Evolutionary conservation across 805 yeast genomes (phyloP).

Genomic region (Jamesozyma piceae): DNA sequence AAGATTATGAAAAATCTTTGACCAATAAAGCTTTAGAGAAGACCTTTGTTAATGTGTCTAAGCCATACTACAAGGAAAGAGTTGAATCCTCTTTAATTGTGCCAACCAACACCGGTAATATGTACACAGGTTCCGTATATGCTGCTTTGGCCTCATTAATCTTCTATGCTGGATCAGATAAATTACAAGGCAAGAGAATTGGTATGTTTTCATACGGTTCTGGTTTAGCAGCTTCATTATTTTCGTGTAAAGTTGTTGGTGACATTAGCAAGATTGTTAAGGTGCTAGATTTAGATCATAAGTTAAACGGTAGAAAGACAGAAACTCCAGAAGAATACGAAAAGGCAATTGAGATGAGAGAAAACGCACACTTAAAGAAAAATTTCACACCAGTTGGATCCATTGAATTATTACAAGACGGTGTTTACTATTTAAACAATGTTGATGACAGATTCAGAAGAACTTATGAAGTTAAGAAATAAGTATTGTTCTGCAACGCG

Average conservation of each 20-base stretch:
- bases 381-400: constrained; percentile 71
- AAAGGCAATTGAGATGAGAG: constrained; percentile 75
- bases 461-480: constrained; percentile 60
- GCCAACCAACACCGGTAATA: constrained; percentile 96
- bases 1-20: constrained; percentile 69
- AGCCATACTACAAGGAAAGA: constrained; percentile 55
- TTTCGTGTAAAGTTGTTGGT: constrained; percentile 69
- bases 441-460: constrained; percentile 88
- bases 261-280: constrained; percentile 63
- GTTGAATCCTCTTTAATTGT: constrained; percentile 74
- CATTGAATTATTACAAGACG: constrained; percentile 58
- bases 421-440: constrained; percentile 74
- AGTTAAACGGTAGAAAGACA: constrained; percentile 51
- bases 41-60: constrained; percentile 68
- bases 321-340: constrained; percentile 76
- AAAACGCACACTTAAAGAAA: constrained; percentile 78
- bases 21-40: constrained; percentile 78
- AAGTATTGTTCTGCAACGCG: too few species aligned
- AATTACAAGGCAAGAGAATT: constrained; percentile 72
- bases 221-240: constrained; percentile 88
- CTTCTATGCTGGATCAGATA: constrained; percentile 62
- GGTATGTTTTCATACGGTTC: constrained; percentile 96
- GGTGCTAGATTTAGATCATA: constrained; percentile 56
- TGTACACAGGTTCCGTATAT: constrained; percentile 93
- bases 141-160: constrained; percentile 77